phyloP scores from a whole-genome alignment of 2,329 filamentous ascomycete genomes.

The Penicillium hordei region DNA sequence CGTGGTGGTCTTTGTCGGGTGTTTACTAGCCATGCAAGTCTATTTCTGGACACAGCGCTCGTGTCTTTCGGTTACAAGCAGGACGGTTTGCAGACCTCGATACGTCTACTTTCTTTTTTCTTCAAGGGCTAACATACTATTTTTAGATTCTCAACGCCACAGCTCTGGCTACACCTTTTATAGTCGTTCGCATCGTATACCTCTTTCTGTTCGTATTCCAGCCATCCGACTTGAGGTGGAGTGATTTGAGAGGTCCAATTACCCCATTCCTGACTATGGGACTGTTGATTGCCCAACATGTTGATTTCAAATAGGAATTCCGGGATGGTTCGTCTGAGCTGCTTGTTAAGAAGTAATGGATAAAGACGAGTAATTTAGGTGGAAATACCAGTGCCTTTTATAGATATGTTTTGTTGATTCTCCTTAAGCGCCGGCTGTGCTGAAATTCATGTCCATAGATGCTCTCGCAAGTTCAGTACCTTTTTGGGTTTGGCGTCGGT shows the following conservation, averaged over 20 bases:
- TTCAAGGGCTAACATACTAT: background rate
- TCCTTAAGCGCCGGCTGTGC: background rate
- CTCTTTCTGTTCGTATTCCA: constrained; percentile 26
- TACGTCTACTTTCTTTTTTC: background rate
- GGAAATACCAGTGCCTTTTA: background rate
- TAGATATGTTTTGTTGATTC: background rate
- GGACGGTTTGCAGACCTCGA: constrained; percentile 9
- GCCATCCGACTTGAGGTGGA: constrained; percentile 17
- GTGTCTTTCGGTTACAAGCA: constrained; percentile 13
- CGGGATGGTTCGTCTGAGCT: background rate
- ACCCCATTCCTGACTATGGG: constrained; percentile 25
- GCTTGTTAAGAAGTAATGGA: background rate
- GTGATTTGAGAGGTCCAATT: constrained; percentile 20
- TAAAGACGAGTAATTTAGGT: background rate
- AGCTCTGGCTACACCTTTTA: constrained; percentile 22
- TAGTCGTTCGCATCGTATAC: constrained; percentile 24
- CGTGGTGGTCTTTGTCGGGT: constrained; percentile 18
- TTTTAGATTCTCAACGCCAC: constrained; percentile 17
- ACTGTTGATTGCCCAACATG: constrained; percentile 2
- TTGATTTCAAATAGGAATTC: too few relatives aligned
- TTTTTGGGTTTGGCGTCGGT: background rate
- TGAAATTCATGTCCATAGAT: background rate
- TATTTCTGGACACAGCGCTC: constrained; percentile 21
- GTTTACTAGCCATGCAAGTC: constrained; percentile 18
- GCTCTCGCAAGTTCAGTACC: constrained; percentile 3